phyloP scores from a whole-genome alignment of 1,284 basidiomycete genomes.

The Lentinula novae-zelandiae region DNA sequence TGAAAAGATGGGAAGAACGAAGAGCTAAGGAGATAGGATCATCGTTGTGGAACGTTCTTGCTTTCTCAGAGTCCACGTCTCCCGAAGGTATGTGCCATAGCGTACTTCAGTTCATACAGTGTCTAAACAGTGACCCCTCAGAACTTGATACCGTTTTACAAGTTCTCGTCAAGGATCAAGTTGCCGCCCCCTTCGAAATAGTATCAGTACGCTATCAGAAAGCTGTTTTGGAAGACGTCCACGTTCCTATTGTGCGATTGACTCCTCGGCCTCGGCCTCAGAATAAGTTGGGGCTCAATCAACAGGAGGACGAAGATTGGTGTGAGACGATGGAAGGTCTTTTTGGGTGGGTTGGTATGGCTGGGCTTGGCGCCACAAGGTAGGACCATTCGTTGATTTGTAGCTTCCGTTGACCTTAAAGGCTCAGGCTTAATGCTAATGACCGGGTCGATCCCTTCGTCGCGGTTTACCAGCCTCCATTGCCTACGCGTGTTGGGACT shows the following conservation, averaged over 20 bases:
- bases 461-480: constrained; percentile 43
- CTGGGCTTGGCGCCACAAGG: constrained; percentile 41
- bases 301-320: constrained; percentile 34
- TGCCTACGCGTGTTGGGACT: constrained; percentile 37
- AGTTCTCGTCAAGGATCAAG: not conserved
- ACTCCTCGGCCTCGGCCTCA: constrained; percentile 22
- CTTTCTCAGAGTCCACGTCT: constrained; percentile 17
- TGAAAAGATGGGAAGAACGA: constrained; percentile 38
- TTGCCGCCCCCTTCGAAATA: not conserved
- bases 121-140: constrained; percentile 11
- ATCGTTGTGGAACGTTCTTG: constrained; percentile 40
- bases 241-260: constrained; percentile 29
- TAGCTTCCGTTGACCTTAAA: not conserved
- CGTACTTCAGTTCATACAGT: not conserved
- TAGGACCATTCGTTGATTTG: constrained; percentile 16
- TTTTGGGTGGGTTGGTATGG: constrained; percentile 73
- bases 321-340: constrained; percentile 38
- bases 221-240: constrained; percentile 21
- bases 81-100: constrained; percentile 19
- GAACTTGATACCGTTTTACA: constrained; percentile 1
- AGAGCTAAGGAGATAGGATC: constrained; percentile 29
- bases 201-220: constrained; percentile 13
- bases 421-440: constrained; percentile 34
- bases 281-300: not conserved
- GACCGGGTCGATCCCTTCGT: constrained; percentile 45